Evolutionary conservation across 2,329 filamentous ascomycete genomes (phyloP).

Genomic region (Aspergillus unguis): DNA sequence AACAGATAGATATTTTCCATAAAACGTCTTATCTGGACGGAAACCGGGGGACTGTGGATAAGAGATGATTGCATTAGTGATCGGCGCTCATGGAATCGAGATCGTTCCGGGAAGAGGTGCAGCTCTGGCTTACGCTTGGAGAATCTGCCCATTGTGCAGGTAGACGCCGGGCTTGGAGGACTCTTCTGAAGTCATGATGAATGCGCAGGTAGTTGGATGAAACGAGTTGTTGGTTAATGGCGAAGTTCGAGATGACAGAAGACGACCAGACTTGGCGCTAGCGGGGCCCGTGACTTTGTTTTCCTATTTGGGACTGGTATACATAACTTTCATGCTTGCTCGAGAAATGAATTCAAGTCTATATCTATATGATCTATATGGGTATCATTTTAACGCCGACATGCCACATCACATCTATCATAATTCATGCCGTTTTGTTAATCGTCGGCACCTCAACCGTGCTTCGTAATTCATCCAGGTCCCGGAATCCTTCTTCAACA

Average conservation of each 20-base stretch:
- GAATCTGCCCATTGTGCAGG: constrained; percentile 40
- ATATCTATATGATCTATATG: constrained; percentile 9
- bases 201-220: constrained; percentile 5
- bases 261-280: constrained; percentile 7
- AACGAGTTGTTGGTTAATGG: not conserved
- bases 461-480: constrained; percentile 55
- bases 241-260: not conserved
- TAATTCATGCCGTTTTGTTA: constrained; percentile 4
- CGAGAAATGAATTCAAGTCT: not conserved
- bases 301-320: not conserved
- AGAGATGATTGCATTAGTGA: constrained; percentile 4
- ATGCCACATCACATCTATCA: not conserved
- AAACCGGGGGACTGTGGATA: constrained; percentile 41
- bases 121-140: constrained; percentile 30
- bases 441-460: constrained; percentile 2
- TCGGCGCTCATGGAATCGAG: not conserved
- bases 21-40: constrained; percentile 42
- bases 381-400: constrained; percentile 12
- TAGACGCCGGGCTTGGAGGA: constrained; percentile 29
- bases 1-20: constrained; percentile 45
- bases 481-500: constrained; percentile 82
- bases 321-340: not conserved
- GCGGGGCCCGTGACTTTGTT: constrained; percentile 14
- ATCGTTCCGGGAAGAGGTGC: not conserved
- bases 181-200: constrained; percentile 35